phyloP scores from a whole-genome alignment of 164 flowering plant genomes.

The Vitis amurensis region DNA sequence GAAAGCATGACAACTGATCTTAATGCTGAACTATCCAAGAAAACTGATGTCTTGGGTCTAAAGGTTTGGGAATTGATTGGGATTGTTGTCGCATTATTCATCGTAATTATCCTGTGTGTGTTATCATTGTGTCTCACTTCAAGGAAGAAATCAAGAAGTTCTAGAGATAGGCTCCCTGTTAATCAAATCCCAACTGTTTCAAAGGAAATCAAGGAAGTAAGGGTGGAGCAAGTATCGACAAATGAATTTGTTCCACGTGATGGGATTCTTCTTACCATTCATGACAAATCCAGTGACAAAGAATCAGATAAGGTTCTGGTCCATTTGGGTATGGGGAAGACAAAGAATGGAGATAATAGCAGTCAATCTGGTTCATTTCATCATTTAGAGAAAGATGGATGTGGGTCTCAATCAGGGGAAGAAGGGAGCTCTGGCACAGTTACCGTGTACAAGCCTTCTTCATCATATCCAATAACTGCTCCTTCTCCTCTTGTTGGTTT shows the following conservation, averaged over 20 bases:
- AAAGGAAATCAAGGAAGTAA: slow-evolving; percentile 71
- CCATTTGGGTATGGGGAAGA: slow-evolving; percentile 50
- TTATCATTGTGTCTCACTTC: slow-evolving; percentile 48
- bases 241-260: slow-evolving; percentile 53
- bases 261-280: slow-evolving; percentile 59
- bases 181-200: slow-evolving; percentile 64
- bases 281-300: slow-evolving; percentile 59
- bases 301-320: slow-evolving; percentile 62
- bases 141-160: slow-evolving; percentile 50
- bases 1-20: slow-evolving; percentile 45
- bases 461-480: slow-evolving; percentile 54
- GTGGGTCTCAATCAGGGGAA: slow-evolving; percentile 63
- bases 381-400: slow-evolving; percentile 40
- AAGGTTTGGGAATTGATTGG: slow-evolving; percentile 72
- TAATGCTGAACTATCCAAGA: slow-evolving; percentile 41
- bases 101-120: slow-evolving; percentile 46
- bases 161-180: slow-evolving; percentile 36
- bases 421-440: slow-evolving; percentile 55
- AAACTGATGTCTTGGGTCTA: slow-evolving; percentile 41
- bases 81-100: slow-evolving; percentile 47
- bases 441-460: slow-evolving; percentile 37
- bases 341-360: slow-evolving; percentile 43
- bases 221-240: slow-evolving; percentile 59
- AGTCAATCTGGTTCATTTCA: slow-evolving; percentile 60
- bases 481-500: slow-evolving; percentile 69